Conservation (phyloP, 108 stramenopile genomes). For the Skeletonema costatum region DNA sequence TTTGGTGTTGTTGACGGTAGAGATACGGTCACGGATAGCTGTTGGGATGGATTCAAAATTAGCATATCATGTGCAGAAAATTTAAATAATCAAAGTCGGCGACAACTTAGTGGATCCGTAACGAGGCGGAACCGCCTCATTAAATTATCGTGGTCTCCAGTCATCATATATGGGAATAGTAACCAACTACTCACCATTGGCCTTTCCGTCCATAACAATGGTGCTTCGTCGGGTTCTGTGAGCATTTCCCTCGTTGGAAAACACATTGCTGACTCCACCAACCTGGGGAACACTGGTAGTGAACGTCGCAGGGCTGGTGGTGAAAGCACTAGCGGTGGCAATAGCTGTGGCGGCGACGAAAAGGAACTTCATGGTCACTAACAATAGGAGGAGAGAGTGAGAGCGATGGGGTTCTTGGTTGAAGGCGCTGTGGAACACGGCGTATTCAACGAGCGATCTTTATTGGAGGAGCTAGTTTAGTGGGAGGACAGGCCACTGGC, state of each 20-base stretch:
- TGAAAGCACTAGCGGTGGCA: slow-evolving; percentile 61
- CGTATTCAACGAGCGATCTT: not conserved
- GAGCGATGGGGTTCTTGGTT: not conserved
- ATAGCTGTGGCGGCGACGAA: slow-evolving; percentile 62
- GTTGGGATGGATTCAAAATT: not conserved
- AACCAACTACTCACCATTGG: slow-evolving; percentile 64
- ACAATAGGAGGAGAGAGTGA: not conserved
- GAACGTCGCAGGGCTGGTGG: slow-evolving; percentile 52
- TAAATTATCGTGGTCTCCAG: not conserved
- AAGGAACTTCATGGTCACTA: slow-evolving; percentile 69
- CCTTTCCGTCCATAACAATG: slow-evolving; percentile 92
- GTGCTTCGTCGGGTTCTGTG: slow-evolving; percentile 77
- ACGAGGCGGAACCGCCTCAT: not conserved
- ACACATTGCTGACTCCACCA: slow-evolving; percentile 50
- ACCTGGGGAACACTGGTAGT: slow-evolving; percentile 50
- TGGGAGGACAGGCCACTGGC: not conserved
- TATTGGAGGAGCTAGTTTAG: not conserved
- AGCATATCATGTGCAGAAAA: not conserved
- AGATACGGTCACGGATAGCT: slow-evolving; percentile 94
- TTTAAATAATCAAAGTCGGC: not conserved
- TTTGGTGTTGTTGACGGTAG: slow-evolving; percentile 85
- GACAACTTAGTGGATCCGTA: not conserved
- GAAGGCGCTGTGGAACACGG: not conserved
- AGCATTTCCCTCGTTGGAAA: slow-evolving; percentile 43
- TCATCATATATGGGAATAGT: not conserved